A percentile compares a stretch with the other conserved stretches of the same genome.
Evolutionary conservation across 225 moss, liverwort and hornwort genomes (phyloP).

Genomic region (Pseudoscleropodium purum): DNA sequence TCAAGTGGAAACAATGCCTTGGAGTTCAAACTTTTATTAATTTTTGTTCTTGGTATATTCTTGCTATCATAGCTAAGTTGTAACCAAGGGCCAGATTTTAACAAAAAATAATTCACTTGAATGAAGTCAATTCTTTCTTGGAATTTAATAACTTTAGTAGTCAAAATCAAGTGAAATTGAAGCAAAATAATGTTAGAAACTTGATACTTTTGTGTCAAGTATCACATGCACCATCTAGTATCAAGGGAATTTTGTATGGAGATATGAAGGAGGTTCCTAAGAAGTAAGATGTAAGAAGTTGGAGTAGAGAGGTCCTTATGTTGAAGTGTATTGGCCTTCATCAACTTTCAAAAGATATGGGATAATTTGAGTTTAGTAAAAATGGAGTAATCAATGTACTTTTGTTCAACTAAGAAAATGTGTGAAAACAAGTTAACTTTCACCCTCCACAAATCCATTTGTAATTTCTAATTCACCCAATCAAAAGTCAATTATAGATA

Average conservation of each 20-base stretch:
- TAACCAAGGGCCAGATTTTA: not conserved
- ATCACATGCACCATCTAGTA: not conserved
- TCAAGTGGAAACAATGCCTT: not conserved
- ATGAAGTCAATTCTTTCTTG: not conserved
- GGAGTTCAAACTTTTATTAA: too few species aligned
- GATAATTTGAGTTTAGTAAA: not conserved
- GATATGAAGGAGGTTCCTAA: not conserved
- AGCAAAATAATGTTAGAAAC: not conserved
- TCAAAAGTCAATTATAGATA: not conserved
- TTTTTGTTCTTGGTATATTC: not conserved
- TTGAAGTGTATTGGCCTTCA: not conserved
- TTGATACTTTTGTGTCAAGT: not conserved
- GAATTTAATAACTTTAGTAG: not conserved
- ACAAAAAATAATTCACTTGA: not conserved
- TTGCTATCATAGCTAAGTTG: too few species aligned
- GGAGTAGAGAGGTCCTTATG: accelerated
- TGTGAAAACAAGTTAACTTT: not conserved
- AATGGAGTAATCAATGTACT: not conserved
- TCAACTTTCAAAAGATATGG: not conserved
- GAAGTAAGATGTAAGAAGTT: not conserved
- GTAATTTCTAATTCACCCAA: not conserved
- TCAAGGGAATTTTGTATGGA: too few species aligned
- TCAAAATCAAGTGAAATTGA: not conserved
- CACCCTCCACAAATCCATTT: accelerated
- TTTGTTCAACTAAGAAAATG: not conserved